A percentile compares a stretch with the other conserved stretches of the same genome.
These are phyloP conservation scores for Oryza coarctata DNA, from an alignment of 176 grass and related monocot species.

Conservation along the genomic window DNA sequence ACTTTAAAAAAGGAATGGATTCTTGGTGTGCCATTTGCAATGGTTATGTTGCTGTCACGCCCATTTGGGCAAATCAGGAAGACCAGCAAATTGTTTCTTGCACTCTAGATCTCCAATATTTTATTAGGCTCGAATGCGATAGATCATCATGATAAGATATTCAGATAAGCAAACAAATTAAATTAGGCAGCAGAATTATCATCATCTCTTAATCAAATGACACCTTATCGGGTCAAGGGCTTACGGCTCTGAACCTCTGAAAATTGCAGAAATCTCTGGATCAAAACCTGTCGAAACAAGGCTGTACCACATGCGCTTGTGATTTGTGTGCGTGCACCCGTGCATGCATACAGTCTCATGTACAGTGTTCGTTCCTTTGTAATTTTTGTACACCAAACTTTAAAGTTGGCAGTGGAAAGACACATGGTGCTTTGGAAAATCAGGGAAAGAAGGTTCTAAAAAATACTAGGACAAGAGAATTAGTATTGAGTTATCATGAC, in stretches of 20 bases:
- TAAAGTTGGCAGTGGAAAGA: neutral
- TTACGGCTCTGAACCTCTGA: neutral
- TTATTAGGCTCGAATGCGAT: neutral
- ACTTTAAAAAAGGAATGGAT: neutral
- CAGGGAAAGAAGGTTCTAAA: neutral
- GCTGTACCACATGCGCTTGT: neutral
- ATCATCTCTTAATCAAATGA: neutral
- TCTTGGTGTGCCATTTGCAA: neutral
- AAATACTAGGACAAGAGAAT: too few relatives aligned
- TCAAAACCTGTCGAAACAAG: neutral
- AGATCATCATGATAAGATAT: neutral
- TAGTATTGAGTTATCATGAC: too few relatives aligned
- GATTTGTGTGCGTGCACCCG: neutral
- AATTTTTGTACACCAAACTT: neutral
- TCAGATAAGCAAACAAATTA: conserved; percentile 3
- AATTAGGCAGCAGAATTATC: conserved; percentile 17
- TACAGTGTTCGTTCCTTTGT: neutral
- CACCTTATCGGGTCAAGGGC: neutral
- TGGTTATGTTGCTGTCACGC: neutral
- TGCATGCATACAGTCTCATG: neutral
- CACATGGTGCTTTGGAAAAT: neutral
- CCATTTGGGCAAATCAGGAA: conserved; percentile 13
- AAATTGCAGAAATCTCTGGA: neutral
- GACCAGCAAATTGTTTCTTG: conserved; percentile 24
- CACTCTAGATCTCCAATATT: neutral